Evolutionary conservation across 441 rosid genomes (phyloP), one percentile per base, ranked within the genome.

Genomic region (Flueggea neowawraea): DNA sequence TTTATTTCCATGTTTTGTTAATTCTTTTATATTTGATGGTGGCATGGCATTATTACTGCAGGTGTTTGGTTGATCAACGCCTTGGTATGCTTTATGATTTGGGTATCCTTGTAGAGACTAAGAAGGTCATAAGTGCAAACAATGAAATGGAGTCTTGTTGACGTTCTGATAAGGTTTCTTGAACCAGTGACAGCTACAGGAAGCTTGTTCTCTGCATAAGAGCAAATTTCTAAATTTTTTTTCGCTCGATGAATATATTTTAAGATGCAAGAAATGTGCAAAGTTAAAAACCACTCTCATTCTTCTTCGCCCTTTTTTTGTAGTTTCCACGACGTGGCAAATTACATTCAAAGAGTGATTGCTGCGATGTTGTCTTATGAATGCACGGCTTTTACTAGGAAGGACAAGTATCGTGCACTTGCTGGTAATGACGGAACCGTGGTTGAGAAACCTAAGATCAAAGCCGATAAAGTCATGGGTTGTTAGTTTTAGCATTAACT

Each of bases 381-480:
- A 65, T 90, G 95, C 62, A 90, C 97, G 12, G 69, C 57, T n/a
- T 77, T 88, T 49, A 90, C 97, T 13, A 80, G 97, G 70, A 84
- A 65, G 74, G 95, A 90, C 57, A 90, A 88, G 79, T 90, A 90
- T 55, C 44, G 77, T 78, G 79, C 73, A 78, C 84, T 90, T 10
- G 97, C 93, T 5, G 95, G 97, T 12, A 88, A 86, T 0, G 97
- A 90, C 51, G 97, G 97, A 4, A 72, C 63, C 5, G 80, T 76
- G 13, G 68, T 53, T 54, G 66, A 70, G 51, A 78, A 78, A 33
- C 39, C 74, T 12, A 74, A 68, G 59, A 66, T 66, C 55, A 16
- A 54, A 0, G 59, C 70, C 11, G 55, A 65, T 39, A 76, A 79
- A 62, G 53, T 78, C 11, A 73, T 73, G 81, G 79, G 82, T 0